phyloP scores from a whole-genome alignment of 306 rosid species.

The Fagus sylvatica region DNA sequence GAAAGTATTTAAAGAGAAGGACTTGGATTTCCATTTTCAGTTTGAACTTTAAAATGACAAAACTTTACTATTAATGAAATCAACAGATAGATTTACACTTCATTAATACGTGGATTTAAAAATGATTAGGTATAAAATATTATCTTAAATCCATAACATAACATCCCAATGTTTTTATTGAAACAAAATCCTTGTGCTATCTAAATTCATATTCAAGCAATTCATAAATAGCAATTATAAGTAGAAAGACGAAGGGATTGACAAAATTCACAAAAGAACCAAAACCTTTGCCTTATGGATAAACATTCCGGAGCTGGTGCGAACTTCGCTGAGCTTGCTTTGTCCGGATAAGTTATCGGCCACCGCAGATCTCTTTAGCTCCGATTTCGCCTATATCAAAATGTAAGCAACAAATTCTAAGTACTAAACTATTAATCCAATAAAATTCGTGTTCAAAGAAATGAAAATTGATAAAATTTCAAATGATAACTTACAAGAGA shows the following conservation, averaged over 20 bases:
- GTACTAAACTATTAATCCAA: background rate
- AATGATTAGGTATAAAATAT: too few species aligned
- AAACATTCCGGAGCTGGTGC: constrained; percentile 98
- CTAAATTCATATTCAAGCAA: too few species aligned
- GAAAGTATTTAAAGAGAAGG: too few species aligned
- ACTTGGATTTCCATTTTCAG: too few species aligned
- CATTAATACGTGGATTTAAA: too few species aligned
- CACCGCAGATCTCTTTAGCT: constrained; percentile 93
- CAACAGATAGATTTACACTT: too few species aligned
- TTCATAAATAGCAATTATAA: background rate
- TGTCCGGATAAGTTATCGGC: constrained; percentile 78
- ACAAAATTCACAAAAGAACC: background rate
- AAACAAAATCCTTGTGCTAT: too few species aligned
- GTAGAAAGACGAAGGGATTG: background rate
- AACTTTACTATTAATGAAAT: too few species aligned
- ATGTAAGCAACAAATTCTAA: background rate
- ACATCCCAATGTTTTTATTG: too few species aligned
- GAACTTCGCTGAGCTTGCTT: constrained; percentile 74
- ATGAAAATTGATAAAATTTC: background rate
- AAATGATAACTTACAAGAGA: constrained; percentile 64
- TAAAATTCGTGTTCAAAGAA: background rate
- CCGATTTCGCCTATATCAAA: constrained; percentile 73
- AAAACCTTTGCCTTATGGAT: constrained; percentile 80
- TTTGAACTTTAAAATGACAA: too few species aligned
- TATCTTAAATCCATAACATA: too few species aligned